These are phyloP conservation scores for Vitrella brassicaformis DNA, from an alignment of 73 alveolate genomes.

Conservation along the genomic window DNA sequence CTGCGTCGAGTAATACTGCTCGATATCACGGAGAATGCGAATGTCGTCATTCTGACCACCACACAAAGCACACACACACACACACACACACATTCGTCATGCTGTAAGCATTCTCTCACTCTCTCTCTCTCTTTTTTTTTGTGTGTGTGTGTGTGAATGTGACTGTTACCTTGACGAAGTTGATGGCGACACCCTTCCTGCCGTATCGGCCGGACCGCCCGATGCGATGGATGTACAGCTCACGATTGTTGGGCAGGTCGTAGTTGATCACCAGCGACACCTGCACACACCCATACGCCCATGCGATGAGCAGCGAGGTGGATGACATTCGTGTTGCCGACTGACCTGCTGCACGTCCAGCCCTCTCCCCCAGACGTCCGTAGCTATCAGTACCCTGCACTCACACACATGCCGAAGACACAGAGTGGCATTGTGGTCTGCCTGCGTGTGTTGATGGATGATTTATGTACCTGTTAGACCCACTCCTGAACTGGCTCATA, in stretches of 20 bases:
- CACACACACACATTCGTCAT: background rate
- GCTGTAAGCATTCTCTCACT: too few species aligned
- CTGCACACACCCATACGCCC: background rate
- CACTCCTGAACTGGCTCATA: constrained; percentile 60
- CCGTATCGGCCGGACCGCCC: constrained; percentile 98
- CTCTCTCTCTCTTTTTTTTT: too few species aligned
- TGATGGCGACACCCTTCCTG: constrained; percentile 96
- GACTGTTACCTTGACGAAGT: constrained; percentile 69
- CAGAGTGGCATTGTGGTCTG: too few species aligned
- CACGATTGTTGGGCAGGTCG: constrained; percentile 90
- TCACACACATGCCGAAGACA: too few species aligned
- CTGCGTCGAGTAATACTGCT: constrained; percentile 91
- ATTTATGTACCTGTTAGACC: too few species aligned
- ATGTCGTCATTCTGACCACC: constrained; percentile 78
- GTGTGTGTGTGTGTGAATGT: too few species aligned
- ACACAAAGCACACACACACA: background rate
- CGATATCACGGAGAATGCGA: constrained; percentile 88
- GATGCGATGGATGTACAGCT: constrained; percentile 92
- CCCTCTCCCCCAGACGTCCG: constrained; percentile 98
- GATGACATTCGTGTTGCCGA: background rate
- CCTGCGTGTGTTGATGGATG: too few species aligned
- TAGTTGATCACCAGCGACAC: constrained; percentile 87
- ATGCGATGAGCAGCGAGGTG: background rate
- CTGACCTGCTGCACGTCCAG: constrained; percentile 82
- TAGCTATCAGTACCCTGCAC: constrained; percentile 70